Evolutionary conservation across 2,329 filamentous ascomycete genomes (phyloP), one percentile per base, ranked within the genome.

Genomic region (Fusarium sublunatum): DNA sequence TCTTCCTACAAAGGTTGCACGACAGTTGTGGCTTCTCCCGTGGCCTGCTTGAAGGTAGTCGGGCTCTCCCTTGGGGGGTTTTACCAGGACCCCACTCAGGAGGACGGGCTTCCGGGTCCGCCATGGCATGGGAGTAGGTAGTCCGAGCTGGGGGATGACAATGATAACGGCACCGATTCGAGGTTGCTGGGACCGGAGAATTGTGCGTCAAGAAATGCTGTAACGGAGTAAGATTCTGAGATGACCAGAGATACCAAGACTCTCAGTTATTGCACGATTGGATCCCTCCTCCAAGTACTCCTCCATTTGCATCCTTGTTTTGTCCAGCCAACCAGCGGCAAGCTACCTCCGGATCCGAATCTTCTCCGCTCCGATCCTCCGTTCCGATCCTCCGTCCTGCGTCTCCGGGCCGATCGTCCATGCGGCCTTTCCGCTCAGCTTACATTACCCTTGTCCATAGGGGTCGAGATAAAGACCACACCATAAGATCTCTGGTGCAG

Each of bases 321-420:
- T 35, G 3, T 19, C 19, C 19, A 19, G 19, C 19, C 19, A 19
- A 19, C 19, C 19, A 19, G 19, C 19, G 19, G 19, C 19, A 19
- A 19, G 19, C 19, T 6, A 2, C 22, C 10, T 12, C 29, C 73
- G 64, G n/a, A 65, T 46, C 29, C 10, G 38, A 3, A 7, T 19
- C 24, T 15, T 15, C 53, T 42, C 46, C 47, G 53, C 8, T 40
- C 53, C 53, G 53, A 57, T 61, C 44, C 22, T 62, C 59, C 59
- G 59, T 36, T 32, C 34, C 53, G 52, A 59, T 40, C 52, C 52
- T 56, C 56, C 53, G 46, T 34, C 7, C 9, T 25, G 19, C 19
- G 19, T 13, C 13, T 19, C 48, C 39, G 39, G 39, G 19, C 55
- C 52, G 53, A 39, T 58, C 39, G 38, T 42, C 53, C 53, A 45